These are phyloP conservation scores for Hysterangium stoloniferum DNA, from an alignment of 768 basidiomycete species.

Conservation along the genomic window DNA sequence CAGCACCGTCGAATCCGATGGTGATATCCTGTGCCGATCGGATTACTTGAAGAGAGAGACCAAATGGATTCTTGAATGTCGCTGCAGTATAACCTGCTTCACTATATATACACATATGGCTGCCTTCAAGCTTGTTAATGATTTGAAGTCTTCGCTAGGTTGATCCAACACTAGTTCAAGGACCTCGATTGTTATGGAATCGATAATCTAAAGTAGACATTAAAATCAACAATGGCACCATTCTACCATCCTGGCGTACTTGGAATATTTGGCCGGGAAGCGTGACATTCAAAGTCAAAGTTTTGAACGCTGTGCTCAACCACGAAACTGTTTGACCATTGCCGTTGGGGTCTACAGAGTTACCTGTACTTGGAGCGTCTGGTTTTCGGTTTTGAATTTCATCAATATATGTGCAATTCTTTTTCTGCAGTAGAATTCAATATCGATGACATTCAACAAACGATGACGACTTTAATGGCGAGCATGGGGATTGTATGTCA, in stretches of 20 bases:
- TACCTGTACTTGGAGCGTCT: constrained; percentile 48
- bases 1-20: constrained; percentile 37
- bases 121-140: constrained; percentile 47
- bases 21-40: constrained; percentile 47
- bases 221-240: not conserved
- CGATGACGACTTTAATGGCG: too few relatives aligned
- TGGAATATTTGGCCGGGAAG: constrained; percentile 54
- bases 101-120: too few relatives aligned
- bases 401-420: too few relatives aligned
- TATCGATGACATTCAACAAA: too few relatives aligned
- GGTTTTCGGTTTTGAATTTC: too few relatives aligned
- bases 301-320: constrained; percentile 66
- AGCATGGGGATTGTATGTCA: too few relatives aligned
- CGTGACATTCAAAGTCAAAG: constrained; percentile 50
- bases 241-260: constrained; percentile 23
- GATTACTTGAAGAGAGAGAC: constrained; percentile 62
- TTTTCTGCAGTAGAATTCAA: too few relatives aligned
- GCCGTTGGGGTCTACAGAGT: constrained; percentile 52
- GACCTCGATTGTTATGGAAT: constrained; percentile 54
- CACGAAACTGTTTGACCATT: constrained; percentile 45
- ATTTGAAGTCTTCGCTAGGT: constrained; percentile 48
- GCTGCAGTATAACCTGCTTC: too few relatives aligned
- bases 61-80: constrained; percentile 66
- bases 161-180: constrained; percentile 45
- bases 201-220: constrained; percentile 42